Conservation (phyloP, 495 filamentous ascomycete species). For the Xylaria nigripes region DNA sequence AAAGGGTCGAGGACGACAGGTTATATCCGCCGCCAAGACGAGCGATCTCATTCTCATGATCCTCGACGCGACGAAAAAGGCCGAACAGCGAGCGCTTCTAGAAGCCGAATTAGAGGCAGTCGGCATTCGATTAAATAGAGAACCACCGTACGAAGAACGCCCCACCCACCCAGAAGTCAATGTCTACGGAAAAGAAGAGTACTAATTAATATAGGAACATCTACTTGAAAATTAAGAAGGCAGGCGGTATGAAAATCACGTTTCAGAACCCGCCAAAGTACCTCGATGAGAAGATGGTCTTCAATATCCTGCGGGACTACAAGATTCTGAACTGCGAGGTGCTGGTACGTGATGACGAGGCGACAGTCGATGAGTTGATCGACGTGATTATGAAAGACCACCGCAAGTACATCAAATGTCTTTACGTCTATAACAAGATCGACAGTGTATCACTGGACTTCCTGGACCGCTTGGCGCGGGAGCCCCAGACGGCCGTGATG, state of each 20-base stretch:
- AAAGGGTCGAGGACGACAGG: constrained; percentile 91
- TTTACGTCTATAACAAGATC: constrained; percentile 99
- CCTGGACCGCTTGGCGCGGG: constrained; percentile 82
- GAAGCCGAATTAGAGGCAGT: constrained; percentile 95
- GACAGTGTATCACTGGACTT: constrained; percentile 91
- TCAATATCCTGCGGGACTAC: constrained; percentile 93
- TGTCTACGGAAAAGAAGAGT: not conserved
- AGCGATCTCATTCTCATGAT: constrained; percentile 97
- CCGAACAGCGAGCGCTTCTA: constrained; percentile 82
- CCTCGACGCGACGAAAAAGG: constrained; percentile 92
- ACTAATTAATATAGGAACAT: constrained; percentile 62
- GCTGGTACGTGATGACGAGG: constrained; percentile 87
- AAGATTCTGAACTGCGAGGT: constrained; percentile 98
- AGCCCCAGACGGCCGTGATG: constrained; percentile 94
- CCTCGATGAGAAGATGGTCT: constrained; percentile 95
- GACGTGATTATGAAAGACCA: constrained; percentile 99
- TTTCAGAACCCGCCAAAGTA: constrained; percentile 84
- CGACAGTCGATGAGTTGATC: constrained; percentile 96
- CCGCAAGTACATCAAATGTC: constrained; percentile 89
- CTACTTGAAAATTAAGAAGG: constrained; percentile 95
- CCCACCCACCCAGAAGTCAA: not conserved
- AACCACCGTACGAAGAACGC: constrained; percentile 59
- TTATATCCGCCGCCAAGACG: constrained; percentile 98
- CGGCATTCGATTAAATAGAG: constrained; percentile 86
- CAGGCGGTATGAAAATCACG: constrained; percentile 97